Percentiles rank a stretch among this genome's conserved stretches.
These are phyloP conservation scores for Anethum foeniculum DNA, from an alignment of 140 eudicot species.

Conservation along the genomic window DNA sequence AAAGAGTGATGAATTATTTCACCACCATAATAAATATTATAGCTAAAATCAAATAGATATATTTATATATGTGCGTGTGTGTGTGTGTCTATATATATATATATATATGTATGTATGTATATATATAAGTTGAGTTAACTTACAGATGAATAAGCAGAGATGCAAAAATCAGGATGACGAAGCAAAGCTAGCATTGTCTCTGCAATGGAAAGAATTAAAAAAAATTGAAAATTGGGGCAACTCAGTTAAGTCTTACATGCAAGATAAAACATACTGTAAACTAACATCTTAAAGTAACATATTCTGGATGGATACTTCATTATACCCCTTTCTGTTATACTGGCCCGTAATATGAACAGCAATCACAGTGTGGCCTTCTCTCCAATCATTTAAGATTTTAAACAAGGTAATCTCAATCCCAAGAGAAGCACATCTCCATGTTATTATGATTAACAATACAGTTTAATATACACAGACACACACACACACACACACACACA, in stretches of 20 bases:
- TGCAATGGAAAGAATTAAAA: constrained; percentile 32
- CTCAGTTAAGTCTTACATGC: neutral
- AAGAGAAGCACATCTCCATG: neutral
- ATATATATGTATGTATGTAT: too few relatives aligned
- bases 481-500: neutral
- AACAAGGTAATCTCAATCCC: neutral
- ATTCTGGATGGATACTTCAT: neutral
- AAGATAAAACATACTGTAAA: neutral
- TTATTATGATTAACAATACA: neutral
- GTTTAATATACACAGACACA: neutral
- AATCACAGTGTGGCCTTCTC: neutral
- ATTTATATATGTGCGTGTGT: too few relatives aligned
- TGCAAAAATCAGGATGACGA: constrained; percentile 92
- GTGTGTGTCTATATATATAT: too few relatives aligned
- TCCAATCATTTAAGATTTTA: neutral
- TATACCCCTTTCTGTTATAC: neutral
- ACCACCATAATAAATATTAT: neutral
- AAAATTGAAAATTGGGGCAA: constrained; percentile 5
- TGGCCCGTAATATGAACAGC: neutral
- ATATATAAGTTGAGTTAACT: constrained; percentile 23
- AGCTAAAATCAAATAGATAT: neutral
- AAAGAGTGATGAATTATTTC: neutral
- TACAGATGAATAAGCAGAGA: constrained; percentile 88
- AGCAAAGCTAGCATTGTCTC: constrained; percentile 85
- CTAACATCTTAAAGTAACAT: neutral